phyloP scores from a whole-genome alignment of 2,329 filamentous ascomycete species.

The Fusarium torreyae region DNA sequence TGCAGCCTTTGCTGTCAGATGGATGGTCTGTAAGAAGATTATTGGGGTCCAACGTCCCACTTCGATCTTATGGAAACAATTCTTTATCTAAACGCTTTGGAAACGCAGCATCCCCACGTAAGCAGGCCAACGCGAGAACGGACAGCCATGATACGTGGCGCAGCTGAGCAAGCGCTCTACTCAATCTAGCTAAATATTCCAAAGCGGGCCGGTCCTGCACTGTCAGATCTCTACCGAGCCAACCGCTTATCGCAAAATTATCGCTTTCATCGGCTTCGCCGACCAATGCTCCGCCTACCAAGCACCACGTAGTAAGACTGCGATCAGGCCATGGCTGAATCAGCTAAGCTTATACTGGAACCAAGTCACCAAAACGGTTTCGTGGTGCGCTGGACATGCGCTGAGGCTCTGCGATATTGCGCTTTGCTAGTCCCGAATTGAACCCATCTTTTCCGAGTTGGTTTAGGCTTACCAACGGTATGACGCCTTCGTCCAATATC shows the following conservation, averaged over 20 bases:
- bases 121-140: neutral
- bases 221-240: neutral
- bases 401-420: conserved; percentile 21
- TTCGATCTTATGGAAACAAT: no score
- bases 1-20: no score
- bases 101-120: no score
- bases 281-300: neutral
- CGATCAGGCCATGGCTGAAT: conserved; percentile 3
- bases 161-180: conserved; percentile 13
- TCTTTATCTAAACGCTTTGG: no score
- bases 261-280: conserved; percentile 11
- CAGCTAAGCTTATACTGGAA: neutral
- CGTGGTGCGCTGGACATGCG: conserved; percentile 3
- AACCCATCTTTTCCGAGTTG: conserved; percentile 5
- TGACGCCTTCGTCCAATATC: conserved; percentile 2
- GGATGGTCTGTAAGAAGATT: no score
- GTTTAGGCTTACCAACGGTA: conserved; percentile 3
- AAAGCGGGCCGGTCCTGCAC: neutral
- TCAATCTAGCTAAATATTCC: neutral
- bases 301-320: neutral
- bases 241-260: neutral
- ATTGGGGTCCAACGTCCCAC: no score
- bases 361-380: neutral
- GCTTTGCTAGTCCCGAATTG: neutral
- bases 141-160: neutral